Evolutionary conservation across 495 filamentous ascomycete species (phyloP).

Genomic region (Talaromyces wortmannii): DNA sequence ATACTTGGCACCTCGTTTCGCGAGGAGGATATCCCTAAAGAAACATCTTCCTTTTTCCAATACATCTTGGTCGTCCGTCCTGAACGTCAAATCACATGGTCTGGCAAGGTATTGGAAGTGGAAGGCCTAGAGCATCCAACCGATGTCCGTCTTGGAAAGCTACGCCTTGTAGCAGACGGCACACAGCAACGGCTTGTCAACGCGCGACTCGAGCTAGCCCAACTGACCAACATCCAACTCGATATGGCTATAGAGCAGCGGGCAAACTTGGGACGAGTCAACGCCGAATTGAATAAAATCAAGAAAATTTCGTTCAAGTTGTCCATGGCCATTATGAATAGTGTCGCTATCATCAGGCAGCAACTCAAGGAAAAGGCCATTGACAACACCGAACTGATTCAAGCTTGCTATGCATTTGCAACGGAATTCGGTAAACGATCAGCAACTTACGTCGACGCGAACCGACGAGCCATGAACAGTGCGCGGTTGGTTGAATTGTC

Average conservation of each 20-base stretch:
- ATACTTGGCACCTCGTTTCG: slow-evolving; percentile 87
- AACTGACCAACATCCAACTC: slow-evolving; percentile 70
- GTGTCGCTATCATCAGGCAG: slow-evolving; percentile 81
- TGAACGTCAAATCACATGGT: slow-evolving; percentile 73
- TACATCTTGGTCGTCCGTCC: slow-evolving; percentile 84
- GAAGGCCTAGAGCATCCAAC: slow-evolving; percentile 69
- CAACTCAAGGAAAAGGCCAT: slow-evolving; percentile 65
- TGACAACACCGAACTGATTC: slow-evolving; percentile 91
- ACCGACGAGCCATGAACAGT: slow-evolving; percentile 92
- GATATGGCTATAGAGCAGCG: slow-evolving; percentile 86
- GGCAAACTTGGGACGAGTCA: slow-evolving; percentile 88
- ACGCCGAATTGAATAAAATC: slow-evolving; percentile 86
- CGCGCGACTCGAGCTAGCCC: slow-evolving; percentile 68
- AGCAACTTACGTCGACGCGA: slow-evolving; percentile 86
- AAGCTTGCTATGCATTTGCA: slow-evolving; percentile 98
- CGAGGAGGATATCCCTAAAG: slow-evolving; percentile 61
- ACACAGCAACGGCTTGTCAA: slow-evolving; percentile 71
- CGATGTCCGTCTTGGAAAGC: slow-evolving; percentile 78
- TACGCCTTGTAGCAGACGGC: slow-evolving; percentile 86
- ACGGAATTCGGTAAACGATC: slow-evolving; percentile 97
- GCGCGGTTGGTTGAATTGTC: slow-evolving; percentile 86
- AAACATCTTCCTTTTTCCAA: slow-evolving; percentile 52
- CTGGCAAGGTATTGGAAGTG: slow-evolving; percentile 65
- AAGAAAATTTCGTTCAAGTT: slow-evolving; percentile 94
- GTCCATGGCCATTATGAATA: slow-evolving; percentile 99